phyloP scores from a whole-genome alignment of 208 protist species.

The Balamuthia mandrillaris region DNA sequence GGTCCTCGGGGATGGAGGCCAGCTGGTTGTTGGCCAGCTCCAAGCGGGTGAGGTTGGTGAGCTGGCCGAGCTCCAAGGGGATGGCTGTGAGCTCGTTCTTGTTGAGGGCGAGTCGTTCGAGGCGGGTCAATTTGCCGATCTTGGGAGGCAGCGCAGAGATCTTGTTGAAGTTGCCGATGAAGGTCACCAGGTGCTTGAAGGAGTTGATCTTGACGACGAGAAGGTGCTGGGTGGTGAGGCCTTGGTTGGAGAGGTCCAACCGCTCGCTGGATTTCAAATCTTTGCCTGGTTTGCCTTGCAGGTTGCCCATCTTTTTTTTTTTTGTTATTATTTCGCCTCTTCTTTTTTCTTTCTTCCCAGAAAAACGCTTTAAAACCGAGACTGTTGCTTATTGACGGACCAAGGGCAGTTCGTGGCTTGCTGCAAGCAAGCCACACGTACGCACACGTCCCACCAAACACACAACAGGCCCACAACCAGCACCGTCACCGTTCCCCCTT shows the following conservation, averaged over 20 bases:
- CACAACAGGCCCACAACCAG: no score
- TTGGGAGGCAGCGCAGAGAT: conserved; percentile 4
- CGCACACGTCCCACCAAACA: no score
- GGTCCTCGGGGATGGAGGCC: background rate
- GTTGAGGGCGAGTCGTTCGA: conserved; percentile 22
- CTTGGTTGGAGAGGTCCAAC: conserved; percentile 26
- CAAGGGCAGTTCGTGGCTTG: no score
- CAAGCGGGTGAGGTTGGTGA: background rate
- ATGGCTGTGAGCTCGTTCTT: conserved; percentile 7
- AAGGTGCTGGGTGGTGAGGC: conserved; percentile 4
- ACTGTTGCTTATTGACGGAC: no score
- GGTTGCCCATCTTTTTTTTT: no score
- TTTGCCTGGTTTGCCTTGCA: no score
- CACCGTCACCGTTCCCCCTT: no score
- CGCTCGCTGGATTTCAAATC: conserved; percentile 36
- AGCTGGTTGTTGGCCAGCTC: conserved; percentile 34
- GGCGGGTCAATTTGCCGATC: conserved; percentile 10
- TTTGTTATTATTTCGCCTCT: no score
- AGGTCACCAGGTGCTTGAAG: conserved; percentile 13
- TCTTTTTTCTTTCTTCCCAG: no score
- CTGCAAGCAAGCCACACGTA: no score
- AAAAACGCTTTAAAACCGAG: no score
- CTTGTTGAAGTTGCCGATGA: conserved; percentile 29
- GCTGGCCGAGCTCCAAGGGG: conserved; percentile 10
- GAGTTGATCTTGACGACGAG: conserved; percentile 6